phyloP scores from a whole-genome alignment of 305 asterid genomes.

The Fraxinus latifolia region DNA sequence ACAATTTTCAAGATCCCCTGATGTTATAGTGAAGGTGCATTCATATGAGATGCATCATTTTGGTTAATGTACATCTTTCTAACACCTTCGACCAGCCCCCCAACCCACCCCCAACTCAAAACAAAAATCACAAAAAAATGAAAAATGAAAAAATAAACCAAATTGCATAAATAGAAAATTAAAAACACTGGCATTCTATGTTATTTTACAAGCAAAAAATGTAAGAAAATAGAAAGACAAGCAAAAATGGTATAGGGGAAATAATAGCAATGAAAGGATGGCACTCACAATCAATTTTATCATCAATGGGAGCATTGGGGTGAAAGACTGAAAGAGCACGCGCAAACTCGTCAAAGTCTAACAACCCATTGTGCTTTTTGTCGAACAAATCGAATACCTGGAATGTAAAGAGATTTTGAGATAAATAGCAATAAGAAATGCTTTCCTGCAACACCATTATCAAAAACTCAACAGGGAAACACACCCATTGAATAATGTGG shows the following conservation, averaged over 20 bases:
- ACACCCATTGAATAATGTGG: neutral
- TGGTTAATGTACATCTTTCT: neutral
- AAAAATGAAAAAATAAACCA: neutral
- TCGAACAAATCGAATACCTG: conserved; percentile 82
- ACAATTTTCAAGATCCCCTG: neutral
- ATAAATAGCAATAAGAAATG: neutral
- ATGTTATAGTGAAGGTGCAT: neutral
- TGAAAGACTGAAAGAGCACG: conserved; percentile 78
- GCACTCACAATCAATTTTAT: conserved; percentile 67
- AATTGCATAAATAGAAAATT: neutral
- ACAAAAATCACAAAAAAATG: neutral
- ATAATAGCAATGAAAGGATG: conserved; percentile 9
- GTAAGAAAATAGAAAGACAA: neutral
- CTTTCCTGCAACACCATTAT: neutral
- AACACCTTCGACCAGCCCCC: neutral
- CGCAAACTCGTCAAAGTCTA: conserved; percentile 80
- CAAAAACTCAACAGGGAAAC: neutral
- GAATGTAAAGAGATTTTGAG: neutral
- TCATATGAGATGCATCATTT: neutral
- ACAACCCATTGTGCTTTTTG: conserved; percentile 65
- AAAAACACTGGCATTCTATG: neutral
- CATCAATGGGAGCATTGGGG: conserved; percentile 71
- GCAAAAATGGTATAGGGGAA: conserved; percentile 1
- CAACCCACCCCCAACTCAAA: neutral
- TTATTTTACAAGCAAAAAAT: neutral